These are phyloP conservation scores for Acacia confusa DNA, from an alignment of 306 rosid species.

Conservation along the genomic window DNA sequence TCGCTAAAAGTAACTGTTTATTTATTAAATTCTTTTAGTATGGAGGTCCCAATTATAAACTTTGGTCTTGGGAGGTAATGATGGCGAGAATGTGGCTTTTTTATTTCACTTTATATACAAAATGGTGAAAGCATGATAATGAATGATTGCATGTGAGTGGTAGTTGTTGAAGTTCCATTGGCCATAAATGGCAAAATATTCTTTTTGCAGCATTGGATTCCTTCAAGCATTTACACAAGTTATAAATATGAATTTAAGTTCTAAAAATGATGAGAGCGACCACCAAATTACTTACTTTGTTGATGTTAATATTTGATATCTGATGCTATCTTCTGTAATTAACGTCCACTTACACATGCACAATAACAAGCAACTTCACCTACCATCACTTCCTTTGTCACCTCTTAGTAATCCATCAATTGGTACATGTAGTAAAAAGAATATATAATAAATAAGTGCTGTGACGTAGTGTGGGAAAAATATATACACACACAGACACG, in stretches of 20 bases:
- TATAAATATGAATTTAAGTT: neutral
- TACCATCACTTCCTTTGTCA: neutral
- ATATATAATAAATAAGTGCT: too few species aligned
- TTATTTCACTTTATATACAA: neutral
- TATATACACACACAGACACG: too few species aligned
- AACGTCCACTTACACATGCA: neutral
- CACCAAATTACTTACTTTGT: neutral
- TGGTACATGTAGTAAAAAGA: too few species aligned
- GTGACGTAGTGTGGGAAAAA: too few species aligned
- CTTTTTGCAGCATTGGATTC: slow-evolving; percentile 53
- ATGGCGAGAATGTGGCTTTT: slow-evolving; percentile 32
- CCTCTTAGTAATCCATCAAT: neutral
- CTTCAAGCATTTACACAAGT: slow-evolving; percentile 39
- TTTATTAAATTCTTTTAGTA: neutral
- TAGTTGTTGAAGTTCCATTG: slow-evolving; percentile 37
- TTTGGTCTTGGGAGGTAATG: slow-evolving; percentile 37
- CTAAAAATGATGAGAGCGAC: neutral
- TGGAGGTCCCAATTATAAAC: slow-evolving; percentile 18
- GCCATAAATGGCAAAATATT: neutral
- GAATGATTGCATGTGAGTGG: slow-evolving; percentile 30
- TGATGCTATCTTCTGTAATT: neutral
- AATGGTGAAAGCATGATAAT: slow-evolving; percentile 10
- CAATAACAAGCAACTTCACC: neutral
- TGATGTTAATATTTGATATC: neutral
- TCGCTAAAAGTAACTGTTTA: slow-evolving; percentile 9